Percentiles rank a stretch among this genome's conserved stretches.
Evolutionary conservation across 2,329 filamentous ascomycete species (phyloP).

Genomic region (Orbilia oligospora): DNA sequence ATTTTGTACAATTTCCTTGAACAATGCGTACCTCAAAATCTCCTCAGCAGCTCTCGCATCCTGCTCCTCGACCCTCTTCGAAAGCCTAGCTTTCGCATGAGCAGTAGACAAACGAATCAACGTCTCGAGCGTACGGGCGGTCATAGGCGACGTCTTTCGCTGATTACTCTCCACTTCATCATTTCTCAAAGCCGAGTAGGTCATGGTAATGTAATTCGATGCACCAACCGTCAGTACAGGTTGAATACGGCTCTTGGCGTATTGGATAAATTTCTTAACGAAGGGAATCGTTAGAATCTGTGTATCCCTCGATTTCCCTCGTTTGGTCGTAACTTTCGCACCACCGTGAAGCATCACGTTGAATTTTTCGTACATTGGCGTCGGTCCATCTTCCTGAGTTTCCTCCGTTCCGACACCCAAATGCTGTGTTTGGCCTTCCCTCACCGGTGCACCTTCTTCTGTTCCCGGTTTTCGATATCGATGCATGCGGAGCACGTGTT

Average conservation of each 20-base stretch:
- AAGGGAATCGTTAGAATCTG: constrained; percentile 97
- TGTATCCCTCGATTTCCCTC: constrained; percentile 80
- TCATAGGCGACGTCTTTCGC: constrained; percentile 92
- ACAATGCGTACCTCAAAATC: constrained; percentile 92
- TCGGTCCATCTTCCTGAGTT: constrained; percentile 79
- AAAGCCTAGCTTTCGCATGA: constrained; percentile 92
- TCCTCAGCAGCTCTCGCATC: constrained; percentile 90
- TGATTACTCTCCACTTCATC: constrained; percentile 96
- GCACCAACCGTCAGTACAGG: constrained; percentile 91
- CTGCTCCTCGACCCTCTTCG: constrained; percentile 87
- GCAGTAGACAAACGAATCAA: constrained; percentile 98
- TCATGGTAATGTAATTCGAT: constrained; percentile 88
- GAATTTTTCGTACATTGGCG: constrained; percentile 95
- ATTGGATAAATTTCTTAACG: constrained; percentile 99
- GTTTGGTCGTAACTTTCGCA: constrained; percentile 78
- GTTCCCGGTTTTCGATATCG: constrained; percentile 91
- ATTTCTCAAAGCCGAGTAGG: constrained; percentile 93
- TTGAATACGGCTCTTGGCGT: constrained; percentile 92
- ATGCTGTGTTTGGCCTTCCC: constrained; percentile 86
- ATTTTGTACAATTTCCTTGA: constrained; percentile 88
- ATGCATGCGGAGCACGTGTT: constrained; percentile 98
- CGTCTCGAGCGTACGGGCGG: constrained; percentile 95
- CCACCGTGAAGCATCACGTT: constrained; percentile 96
- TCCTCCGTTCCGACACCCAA: constrained; percentile 88
- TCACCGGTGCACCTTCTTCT: constrained; percentile 93